phyloP scores from a whole-genome alignment of 129 eudicot genomes.

The Lactuca sativa region DNA sequence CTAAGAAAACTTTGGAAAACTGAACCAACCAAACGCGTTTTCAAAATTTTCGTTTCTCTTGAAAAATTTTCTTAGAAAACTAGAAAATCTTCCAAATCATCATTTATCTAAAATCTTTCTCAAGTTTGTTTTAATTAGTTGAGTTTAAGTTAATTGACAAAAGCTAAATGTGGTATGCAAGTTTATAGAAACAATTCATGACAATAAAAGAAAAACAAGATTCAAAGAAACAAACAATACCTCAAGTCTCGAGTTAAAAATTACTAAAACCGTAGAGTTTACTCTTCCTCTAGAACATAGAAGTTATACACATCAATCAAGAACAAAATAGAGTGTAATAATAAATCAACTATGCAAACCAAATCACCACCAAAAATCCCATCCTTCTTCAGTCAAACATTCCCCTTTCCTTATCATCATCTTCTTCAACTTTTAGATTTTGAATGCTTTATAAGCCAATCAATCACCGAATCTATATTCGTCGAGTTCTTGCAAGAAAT shows the following conservation, averaged over 20 bases:
- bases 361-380: background rate
- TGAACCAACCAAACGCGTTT: no score
- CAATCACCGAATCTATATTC: constrained; percentile 77
- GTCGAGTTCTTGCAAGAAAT: constrained; percentile 91
- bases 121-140: no score
- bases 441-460: constrained; percentile 77
- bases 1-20: no score
- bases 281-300: background rate
- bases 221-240: background rate
- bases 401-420: background rate
- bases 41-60: no score
- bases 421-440: background rate
- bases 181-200: background rate
- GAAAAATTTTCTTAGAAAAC: no score
- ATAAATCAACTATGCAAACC: background rate
- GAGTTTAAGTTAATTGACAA: no score
- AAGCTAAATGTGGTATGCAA: no score
- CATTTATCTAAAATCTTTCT: no score
- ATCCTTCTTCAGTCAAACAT: no score
- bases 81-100: no score
- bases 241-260: background rate
- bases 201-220: background rate
- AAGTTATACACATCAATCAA: background rate
- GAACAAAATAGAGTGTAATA: background rate
- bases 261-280: background rate